phyloP scores from a whole-genome alignment of 805 yeast genomes.

The Scheffersomyces ergatensis region DNA sequence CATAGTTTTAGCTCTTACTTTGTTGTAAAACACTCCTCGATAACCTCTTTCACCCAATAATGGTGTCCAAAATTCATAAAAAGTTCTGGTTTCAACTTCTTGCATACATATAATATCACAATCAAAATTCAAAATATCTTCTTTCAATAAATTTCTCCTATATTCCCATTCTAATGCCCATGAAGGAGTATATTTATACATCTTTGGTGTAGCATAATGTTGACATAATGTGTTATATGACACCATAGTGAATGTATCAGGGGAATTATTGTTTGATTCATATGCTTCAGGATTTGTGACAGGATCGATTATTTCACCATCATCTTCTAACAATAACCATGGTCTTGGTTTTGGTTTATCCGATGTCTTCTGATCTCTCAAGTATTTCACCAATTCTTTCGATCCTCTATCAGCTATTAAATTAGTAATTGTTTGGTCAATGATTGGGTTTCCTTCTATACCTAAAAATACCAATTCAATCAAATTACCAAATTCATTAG shows the following conservation, averaged over 20 bases:
- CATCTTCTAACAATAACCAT: conserved; percentile 78
- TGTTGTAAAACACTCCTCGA: conserved; percentile 76
- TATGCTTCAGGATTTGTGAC: conserved; percentile 28
- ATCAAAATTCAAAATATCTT: conserved; percentile 63
- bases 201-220: conserved; percentile 86
- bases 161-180: conserved; percentile 97
- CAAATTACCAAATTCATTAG: conserved; percentile 81
- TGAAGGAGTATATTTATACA: conserved; percentile 93
- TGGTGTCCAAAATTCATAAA: conserved; percentile 84
- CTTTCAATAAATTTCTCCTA: conserved; percentile 72
- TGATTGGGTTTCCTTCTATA: conserved; percentile 85
- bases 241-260: conserved; percentile 66
- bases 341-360: conserved; percentile 71
- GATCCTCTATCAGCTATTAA: conserved; percentile 81
- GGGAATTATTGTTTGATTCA: conserved; percentile 24
- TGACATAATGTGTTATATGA: conserved; percentile 93
- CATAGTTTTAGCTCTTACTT: conserved; percentile 93
- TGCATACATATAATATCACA: conserved; percentile 88
- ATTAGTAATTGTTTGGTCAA: conserved; percentile 56
- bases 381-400: conserved; percentile 71
- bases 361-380: conserved; percentile 80
- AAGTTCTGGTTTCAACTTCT: conserved; percentile 88
- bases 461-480: conserved; percentile 86
- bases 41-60: conserved; percentile 72
- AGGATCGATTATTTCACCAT: conserved; percentile 57